Evolutionary conservation across 768 basidiomycete genomes (phyloP), one percentile per base, ranked within the genome.

Genomic region (Coprinopsis marcescibilis): DNA sequence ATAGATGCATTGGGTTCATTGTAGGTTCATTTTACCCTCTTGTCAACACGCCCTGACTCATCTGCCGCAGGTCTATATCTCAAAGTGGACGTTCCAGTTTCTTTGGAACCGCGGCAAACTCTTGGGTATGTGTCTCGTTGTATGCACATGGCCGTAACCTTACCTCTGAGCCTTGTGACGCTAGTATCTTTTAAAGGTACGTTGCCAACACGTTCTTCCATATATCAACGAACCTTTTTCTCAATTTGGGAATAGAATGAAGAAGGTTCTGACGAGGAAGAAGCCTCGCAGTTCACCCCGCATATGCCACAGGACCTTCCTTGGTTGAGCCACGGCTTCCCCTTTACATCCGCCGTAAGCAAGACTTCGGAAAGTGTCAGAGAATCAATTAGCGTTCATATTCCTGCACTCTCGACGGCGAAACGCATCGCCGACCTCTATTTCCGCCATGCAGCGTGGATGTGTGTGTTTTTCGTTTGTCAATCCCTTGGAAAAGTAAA

Each of bases 381-480:
- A 20, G 60, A 53, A 30, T 66, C 67, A 19, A 67, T 83, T 11
- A 55, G 76, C 40, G 64, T 60, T 33, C 66, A 68, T 38, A 63
- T 84, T 12, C 83, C 83, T 11, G 61, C 58, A 15, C 53, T 57
- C 20, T 48, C 57, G 12, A 50, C 54, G n/a, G 75, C 75, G 3
- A 58, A 59, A 54, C 61, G 55, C 29, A 63, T 80, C 30, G 66
- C 69, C 44, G 67, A 74, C 34, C 67, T 75, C 27, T 85, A 85
- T 61, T 85, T 72, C 61, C 73, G 73, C 54, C 78, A 84, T 59
- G 81, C 78, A 42, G 81, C 79, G 39, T 85, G 82, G 82, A 81
- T 84, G 83, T 82, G 59, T 52, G 82, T 70, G 8, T 32, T 8
- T 26, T n/a, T 32, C 20, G 25, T 21, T 17, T 5, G 11, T 12